These are phyloP conservation scores for Piper betle DNA, from an alignment of 164 flowering plant species.

Conservation along the genomic window DNA sequence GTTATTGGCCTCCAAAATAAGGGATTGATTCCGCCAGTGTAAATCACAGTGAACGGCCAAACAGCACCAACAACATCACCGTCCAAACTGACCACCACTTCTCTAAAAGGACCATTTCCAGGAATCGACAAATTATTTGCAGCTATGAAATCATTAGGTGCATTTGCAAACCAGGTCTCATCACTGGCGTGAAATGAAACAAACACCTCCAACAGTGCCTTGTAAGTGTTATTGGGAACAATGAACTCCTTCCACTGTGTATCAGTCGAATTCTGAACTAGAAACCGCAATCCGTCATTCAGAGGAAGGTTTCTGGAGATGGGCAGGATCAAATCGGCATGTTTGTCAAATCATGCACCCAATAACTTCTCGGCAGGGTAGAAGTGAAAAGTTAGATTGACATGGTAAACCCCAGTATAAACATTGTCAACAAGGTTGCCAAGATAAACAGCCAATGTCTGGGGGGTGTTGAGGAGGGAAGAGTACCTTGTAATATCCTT, in stretches of 20 bases:
- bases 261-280: constrained; percentile 41
- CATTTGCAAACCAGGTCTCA: constrained; percentile 80
- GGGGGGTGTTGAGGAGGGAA: constrained; percentile 41
- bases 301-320: constrained; percentile 55
- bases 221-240: constrained; percentile 53
- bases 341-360: constrained; percentile 12
- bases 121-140: constrained; percentile 47
- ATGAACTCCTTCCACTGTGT: constrained; percentile 29
- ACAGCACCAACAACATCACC: constrained; percentile 52
- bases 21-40: constrained; percentile 83
- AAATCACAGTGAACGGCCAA: constrained; percentile 88
- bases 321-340: constrained; percentile 72
- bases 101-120: constrained; percentile 90
- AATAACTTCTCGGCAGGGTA: constrained; percentile 39
- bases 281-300: constrained; percentile 86
- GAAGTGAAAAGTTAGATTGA: constrained; percentile 41
- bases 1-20: constrained; percentile 83
- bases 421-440: constrained; percentile 61
- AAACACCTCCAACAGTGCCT: constrained; percentile 84
- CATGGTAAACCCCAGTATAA: constrained; percentile 81
- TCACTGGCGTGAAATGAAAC: constrained; percentile 78
- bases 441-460: constrained; percentile 60
- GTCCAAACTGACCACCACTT: constrained; percentile 66
- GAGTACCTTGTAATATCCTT: constrained; percentile 77
- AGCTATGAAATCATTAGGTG: constrained; percentile 52